Conservation (phyloP, 495 filamentous ascomycete genomes). For the Mytilinidion resinicola region DNA sequence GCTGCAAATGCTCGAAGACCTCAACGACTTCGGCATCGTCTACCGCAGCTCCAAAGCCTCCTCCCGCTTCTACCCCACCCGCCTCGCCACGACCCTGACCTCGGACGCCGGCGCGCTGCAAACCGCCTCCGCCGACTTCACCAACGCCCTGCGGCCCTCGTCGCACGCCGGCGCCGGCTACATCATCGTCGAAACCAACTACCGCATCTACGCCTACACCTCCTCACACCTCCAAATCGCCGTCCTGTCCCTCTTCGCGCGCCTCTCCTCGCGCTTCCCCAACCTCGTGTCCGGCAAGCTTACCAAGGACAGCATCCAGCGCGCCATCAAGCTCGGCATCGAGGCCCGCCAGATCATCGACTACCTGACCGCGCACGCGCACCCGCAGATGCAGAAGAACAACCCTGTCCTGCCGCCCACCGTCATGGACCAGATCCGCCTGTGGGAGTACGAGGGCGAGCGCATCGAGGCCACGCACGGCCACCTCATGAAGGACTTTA, state of each 20-base stretch:
- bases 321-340: slow-evolving; percentile 84
- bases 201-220: slow-evolving; percentile 95
- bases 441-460: slow-evolving; percentile 97
- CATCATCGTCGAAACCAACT: slow-evolving; percentile 98
- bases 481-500: slow-evolving; percentile 87
- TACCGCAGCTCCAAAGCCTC: slow-evolving; percentile 51
- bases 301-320: slow-evolving; percentile 75
- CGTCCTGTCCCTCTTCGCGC: slow-evolving; percentile 83
- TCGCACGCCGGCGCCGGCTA: slow-evolving; percentile 58
- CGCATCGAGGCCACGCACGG: slow-evolving; percentile 75
- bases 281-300: slow-evolving; percentile 87
- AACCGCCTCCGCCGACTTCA: slow-evolving; percentile 38
- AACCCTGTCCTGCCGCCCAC: slow-evolving; percentile 77
- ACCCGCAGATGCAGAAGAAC: slow-evolving; percentile 78
- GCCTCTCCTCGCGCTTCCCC: slow-evolving; percentile 78
- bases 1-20: slow-evolving; percentile 73
- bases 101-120: slow-evolving; percentile 65
- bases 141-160: slow-evolving; percentile 31
- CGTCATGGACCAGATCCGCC: slow-evolving; percentile 91
- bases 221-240: slow-evolving; percentile 86
- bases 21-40: slow-evolving; percentile 87
- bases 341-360: slow-evolving; percentile 89
- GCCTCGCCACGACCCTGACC: slow-evolving; percentile 89
- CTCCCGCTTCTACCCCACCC: slow-evolving; percentile 83
- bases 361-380: slow-evolving; percentile 78